Conservation (phyloP, 2,329 filamentous ascomycete species). For the Incumbomyces delicatus region DNA sequence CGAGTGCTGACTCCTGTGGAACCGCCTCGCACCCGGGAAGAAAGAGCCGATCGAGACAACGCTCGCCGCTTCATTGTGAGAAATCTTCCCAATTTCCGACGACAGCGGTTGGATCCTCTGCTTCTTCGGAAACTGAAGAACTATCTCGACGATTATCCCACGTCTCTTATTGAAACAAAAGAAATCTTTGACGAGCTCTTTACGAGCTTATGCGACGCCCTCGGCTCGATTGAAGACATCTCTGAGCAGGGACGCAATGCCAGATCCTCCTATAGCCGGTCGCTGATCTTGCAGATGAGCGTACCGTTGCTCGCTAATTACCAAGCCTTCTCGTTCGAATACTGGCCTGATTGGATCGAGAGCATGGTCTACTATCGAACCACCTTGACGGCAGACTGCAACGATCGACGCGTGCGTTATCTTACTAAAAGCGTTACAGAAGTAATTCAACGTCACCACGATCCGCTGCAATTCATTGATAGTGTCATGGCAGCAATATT, state of each 20-base stretch:
- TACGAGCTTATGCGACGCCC: slow-evolving; percentile 11
- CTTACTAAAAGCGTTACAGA: not conserved
- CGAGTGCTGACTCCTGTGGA: not conserved
- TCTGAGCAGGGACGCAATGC: slow-evolving; percentile 9
- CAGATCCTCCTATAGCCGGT: slow-evolving; percentile 17
- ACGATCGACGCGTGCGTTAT: slow-evolving; percentile 9
- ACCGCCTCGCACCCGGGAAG: not conserved
- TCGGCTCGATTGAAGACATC: slow-evolving; percentile 13
- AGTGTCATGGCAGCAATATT: not conserved
- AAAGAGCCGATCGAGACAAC: not conserved
- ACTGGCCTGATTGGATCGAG: slow-evolving; percentile 13
- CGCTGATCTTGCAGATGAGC: slow-evolving; percentile 16
- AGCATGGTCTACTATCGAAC: slow-evolving; percentile 12
- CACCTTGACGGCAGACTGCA: slow-evolving; percentile 9
- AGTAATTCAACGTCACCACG: not conserved
- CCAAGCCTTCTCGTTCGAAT: slow-evolving; percentile 15
- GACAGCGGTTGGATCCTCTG: slow-evolving; percentile 13
- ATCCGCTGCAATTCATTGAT: not conserved
- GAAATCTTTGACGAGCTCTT: slow-evolving; percentile 16
- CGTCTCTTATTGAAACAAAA: slow-evolving; percentile 15
- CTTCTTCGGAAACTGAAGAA: slow-evolving; percentile 17
- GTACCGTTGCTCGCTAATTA: slow-evolving; percentile 14
- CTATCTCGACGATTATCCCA: slow-evolving; percentile 13
- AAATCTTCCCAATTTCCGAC: not conserved
- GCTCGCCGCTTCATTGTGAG: not conserved